These are phyloP conservation scores for Termitomyces sp. DNA, from an alignment of 768 basidiomycete genomes.

Conservation along the genomic window DNA sequence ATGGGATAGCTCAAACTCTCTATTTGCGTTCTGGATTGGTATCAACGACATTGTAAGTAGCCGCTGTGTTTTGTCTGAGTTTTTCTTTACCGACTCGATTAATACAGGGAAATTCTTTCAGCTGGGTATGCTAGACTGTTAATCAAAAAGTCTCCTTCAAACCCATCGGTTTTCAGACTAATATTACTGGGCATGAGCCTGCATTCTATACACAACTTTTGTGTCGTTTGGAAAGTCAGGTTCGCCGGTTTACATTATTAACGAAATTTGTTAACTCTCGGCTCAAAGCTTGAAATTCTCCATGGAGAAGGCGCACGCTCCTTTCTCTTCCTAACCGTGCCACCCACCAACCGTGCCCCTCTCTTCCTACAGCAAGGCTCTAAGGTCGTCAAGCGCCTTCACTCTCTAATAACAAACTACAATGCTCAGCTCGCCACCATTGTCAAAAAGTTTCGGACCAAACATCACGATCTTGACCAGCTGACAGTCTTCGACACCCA, in stretches of 20 bases:
- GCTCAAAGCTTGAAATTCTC: conserved; percentile 38
- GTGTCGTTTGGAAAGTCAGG: conserved; percentile 27
- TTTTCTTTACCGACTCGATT: background rate
- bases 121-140: conserved; percentile 30
- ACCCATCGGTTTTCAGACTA: conserved; percentile 18
- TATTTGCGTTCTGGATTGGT: conserved; percentile 63
- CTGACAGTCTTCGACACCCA: conserved; percentile 50
- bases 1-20: conserved; percentile 44
- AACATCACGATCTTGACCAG: conserved; percentile 36
- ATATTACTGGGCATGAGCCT: conserved; percentile 25
- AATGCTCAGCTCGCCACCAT: conserved; percentile 39
- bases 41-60: conserved; percentile 56
- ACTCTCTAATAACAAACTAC: conserved; percentile 36
- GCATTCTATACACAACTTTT: conserved; percentile 29
- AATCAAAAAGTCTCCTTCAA: background rate
- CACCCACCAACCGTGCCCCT: conserved; percentile 52
- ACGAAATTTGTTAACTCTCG: background rate
- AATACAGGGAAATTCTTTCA: conserved; percentile 40
- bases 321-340: conserved; percentile 60
- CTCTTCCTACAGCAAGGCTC: conserved; percentile 34
- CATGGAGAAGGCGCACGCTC: conserved; percentile 46
- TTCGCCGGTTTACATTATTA: conserved; percentile 6
- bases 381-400: conserved; percentile 28
- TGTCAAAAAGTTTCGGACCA: conserved; percentile 34
- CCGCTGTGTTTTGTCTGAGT: background rate